Evolutionary conservation across 2,329 filamentous ascomycete species (phyloP).

Genomic region (Pyrenophora teres): DNA sequence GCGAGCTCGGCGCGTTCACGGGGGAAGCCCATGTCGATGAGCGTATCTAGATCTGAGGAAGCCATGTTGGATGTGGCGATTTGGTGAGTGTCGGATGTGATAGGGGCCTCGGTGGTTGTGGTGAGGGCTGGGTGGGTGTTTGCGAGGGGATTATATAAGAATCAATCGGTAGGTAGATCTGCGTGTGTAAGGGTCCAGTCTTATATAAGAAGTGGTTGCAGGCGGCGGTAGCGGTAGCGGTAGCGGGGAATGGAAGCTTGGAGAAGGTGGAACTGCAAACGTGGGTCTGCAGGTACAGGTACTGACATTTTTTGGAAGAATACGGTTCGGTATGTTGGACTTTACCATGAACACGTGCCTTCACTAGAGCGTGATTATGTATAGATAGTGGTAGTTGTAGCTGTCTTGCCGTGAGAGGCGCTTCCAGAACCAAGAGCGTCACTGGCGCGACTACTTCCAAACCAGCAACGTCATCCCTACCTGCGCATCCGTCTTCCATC

Average conservation of each 20-base stretch:
- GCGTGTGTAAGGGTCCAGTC: neutral
- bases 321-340: neutral
- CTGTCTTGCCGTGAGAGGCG: constrained; percentile 10
- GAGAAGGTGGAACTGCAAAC: constrained; percentile 18
- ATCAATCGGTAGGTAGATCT: neutral
- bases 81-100: constrained; percentile 7
- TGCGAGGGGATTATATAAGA: neutral
- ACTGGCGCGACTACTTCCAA: constrained; percentile 15
- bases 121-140: constrained; percentile 1
- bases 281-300: constrained; percentile 8
- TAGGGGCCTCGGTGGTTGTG: constrained; percentile 4
- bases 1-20: constrained; percentile 80
- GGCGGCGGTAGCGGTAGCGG: constrained; percentile 2
- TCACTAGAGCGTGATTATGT: neutral
- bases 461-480: constrained; percentile 20
- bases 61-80: constrained; percentile 44
- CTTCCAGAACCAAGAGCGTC: constrained; percentile 19
- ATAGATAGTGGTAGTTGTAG: neutral
- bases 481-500: constrained; percentile 11
- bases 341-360: neutral
- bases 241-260: constrained; percentile 19
- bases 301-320: neutral
- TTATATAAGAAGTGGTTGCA: constrained; percentile 4
- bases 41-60: constrained; percentile 61
- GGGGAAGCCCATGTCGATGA: constrained; percentile 78